phyloP scores from a whole-genome alignment of 2,329 filamentous ascomycete species.

The Scytalidium sp. region DNA sequence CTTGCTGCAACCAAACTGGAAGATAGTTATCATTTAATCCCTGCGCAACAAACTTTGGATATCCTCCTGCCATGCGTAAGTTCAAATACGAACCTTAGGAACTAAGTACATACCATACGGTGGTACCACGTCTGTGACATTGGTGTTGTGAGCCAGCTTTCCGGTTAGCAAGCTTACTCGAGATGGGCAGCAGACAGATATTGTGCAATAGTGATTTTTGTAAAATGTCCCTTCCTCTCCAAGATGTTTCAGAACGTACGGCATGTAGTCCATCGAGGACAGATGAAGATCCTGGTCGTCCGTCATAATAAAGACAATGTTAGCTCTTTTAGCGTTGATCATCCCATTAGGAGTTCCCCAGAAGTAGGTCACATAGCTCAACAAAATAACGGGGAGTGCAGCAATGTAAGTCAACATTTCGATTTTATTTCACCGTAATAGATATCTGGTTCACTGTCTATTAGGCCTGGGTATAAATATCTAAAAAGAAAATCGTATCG shows the following conservation, averaged over 20 bases:
- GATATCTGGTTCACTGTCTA: too few species aligned
- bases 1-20: constrained; percentile 64
- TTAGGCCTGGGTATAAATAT: too few species aligned
- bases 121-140: constrained; percentile 45
- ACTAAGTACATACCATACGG: constrained; percentile 40
- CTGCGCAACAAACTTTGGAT: constrained; percentile 60
- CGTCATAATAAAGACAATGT: constrained; percentile 60
- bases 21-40: constrained; percentile 65
- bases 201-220: constrained; percentile 56
- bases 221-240: constrained; percentile 51
- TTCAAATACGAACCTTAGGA: neutral
- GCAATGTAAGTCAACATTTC: too few species aligned
- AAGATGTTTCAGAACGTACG: constrained; percentile 49
- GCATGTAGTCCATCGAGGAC: constrained; percentile 54
- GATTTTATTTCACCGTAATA: too few species aligned
- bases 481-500: too few species aligned
- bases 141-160: constrained; percentile 59
- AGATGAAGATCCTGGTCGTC: constrained; percentile 63
- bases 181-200: constrained; percentile 58
- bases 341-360: too few species aligned
- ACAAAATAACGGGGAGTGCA: too few species aligned
- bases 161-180: constrained; percentile 58
- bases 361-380: too few species aligned
- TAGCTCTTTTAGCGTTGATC: too few species aligned
- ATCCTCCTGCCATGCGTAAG: constrained; percentile 40